Percentiles rank a stretch among this genome's conserved stretches.
Conservation (phyloP, 2,329 filamentous ascomycete species). For the Fusarium nematophilum region DNA sequence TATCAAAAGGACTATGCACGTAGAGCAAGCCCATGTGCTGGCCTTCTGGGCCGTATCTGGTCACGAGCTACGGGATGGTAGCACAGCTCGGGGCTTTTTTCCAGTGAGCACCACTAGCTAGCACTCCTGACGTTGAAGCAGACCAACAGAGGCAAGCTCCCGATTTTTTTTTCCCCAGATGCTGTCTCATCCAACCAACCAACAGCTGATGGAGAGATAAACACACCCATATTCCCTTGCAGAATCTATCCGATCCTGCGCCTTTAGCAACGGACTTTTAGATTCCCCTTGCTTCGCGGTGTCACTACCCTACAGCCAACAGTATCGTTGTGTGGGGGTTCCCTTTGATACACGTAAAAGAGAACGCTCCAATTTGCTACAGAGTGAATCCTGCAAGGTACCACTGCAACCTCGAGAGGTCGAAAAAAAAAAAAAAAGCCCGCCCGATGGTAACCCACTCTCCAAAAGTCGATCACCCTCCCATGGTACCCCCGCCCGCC, state of each 20-base stretch:
- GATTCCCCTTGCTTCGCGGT: constrained; percentile 22
- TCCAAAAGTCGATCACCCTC: constrained; percentile 6
- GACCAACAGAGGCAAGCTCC: too few species aligned
- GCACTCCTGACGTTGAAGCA: constrained; percentile 10
- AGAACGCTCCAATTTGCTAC: too few species aligned
- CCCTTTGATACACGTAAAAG: too few species aligned
- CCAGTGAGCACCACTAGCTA: constrained; percentile 9
- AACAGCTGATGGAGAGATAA: constrained; percentile 7
- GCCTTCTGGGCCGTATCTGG: neutral
- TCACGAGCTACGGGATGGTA: too few species aligned
- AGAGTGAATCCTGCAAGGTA: constrained; percentile 32
- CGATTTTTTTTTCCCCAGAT: too few species aligned
- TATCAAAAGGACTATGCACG: too few species aligned
- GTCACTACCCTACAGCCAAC: constrained; percentile 14
- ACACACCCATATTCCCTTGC: constrained; percentile 21
- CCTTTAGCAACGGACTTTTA: constrained; percentile 1
- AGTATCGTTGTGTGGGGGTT: constrained; percentile 12
- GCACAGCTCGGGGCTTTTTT: too few species aligned
- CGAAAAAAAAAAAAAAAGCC: constrained; percentile 1
- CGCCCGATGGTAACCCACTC: constrained; percentile 7
- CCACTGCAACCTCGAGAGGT: constrained; percentile 27
- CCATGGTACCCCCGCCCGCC: too few species aligned
- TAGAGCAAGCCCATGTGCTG: constrained; percentile 2
- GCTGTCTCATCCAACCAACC: neutral
- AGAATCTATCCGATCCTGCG: constrained; percentile 25